Conservation (phyloP, 306 rosid species). For the Ammopiptanthus mongolicus region DNA sequence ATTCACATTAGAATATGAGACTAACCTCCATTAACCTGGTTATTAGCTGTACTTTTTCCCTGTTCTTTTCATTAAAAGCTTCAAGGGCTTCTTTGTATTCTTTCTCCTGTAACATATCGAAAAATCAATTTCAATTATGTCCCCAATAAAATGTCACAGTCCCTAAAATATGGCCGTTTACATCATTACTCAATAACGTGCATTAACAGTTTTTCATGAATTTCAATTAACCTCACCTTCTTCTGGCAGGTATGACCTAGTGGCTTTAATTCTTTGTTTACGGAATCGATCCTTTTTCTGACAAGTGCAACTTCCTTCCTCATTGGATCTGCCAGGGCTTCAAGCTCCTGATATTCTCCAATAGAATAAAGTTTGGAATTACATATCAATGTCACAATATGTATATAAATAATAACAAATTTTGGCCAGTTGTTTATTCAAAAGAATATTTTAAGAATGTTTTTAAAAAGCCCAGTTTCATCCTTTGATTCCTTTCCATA, state of each 20-base stretch:
- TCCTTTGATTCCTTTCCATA: neutral
- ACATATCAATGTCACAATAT: neutral
- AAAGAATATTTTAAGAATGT: neutral
- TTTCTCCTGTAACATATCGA: conserved; percentile 53
- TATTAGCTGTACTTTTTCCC: conserved; percentile 84
- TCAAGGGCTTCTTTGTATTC: conserved; percentile 98
- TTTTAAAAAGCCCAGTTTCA: neutral
- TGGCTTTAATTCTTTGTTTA: conserved; percentile 97
- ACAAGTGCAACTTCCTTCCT: conserved; percentile 88
- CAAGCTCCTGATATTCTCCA: conserved; percentile 75
- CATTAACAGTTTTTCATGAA: neutral
- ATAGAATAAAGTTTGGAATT: conserved; percentile 2
- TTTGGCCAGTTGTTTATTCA: neutral
- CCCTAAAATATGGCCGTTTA: neutral
- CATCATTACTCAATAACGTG: neutral
- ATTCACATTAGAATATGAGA: neutral
- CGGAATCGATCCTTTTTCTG: conserved; percentile 76
- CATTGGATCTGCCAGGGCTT: conserved; percentile 92
- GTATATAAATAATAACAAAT: neutral
- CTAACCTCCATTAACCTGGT: conserved; percentile 55
- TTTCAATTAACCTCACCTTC: conserved; percentile 54
- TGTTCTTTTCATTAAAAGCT: conserved; percentile 93
- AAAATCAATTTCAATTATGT: conserved; percentile 12
- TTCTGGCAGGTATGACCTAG: conserved; percentile 93
- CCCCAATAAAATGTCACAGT: neutral